These are phyloP conservation scores for Pyronema omphalodes DNA, from an alignment of 495 filamentous ascomycete species.

Conservation along the genomic window DNA sequence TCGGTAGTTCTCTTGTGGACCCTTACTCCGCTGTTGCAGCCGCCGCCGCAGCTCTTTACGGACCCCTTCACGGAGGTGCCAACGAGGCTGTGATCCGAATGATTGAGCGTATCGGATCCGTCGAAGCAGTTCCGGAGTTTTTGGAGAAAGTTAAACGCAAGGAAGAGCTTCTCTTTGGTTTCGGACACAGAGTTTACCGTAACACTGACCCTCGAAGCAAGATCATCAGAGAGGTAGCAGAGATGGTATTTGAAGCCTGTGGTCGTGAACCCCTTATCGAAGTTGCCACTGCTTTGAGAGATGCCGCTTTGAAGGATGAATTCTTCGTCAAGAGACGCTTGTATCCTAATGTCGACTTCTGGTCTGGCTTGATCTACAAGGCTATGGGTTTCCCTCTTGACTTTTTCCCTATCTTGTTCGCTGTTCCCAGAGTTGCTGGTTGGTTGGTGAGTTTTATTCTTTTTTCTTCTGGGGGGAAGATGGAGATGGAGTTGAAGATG, in stretches of 20 bases:
- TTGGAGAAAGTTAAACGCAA: slow-evolving; percentile 35
- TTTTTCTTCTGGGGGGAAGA: too few relatives aligned
- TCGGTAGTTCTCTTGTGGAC: slow-evolving; percentile 33
- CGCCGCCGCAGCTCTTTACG: slow-evolving; percentile 33
- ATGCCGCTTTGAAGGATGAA: slow-evolving; percentile 31
- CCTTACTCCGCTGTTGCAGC: slow-evolving; percentile 31
- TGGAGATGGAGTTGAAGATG: neutral
- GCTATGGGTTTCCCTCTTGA: slow-evolving; percentile 32
- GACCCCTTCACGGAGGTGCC: slow-evolving; percentile 40
- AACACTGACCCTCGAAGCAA: slow-evolving; percentile 34
- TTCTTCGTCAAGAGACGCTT: slow-evolving; percentile 34
- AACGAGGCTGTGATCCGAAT: slow-evolving; percentile 38
- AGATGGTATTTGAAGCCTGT: slow-evolving; percentile 26
- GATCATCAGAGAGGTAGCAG: slow-evolving; percentile 31
- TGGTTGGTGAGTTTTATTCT: slow-evolving; percentile 9
- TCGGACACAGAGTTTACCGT: slow-evolving; percentile 41
- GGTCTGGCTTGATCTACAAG: slow-evolving; percentile 38
- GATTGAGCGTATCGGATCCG: slow-evolving; percentile 29
- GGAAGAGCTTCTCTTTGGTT: slow-evolving; percentile 38
- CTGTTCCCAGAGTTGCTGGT: slow-evolving; percentile 27
- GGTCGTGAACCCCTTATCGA: slow-evolving; percentile 30
- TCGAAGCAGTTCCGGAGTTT: slow-evolving; percentile 31
- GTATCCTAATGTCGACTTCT: slow-evolving; percentile 41
- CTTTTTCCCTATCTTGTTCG: slow-evolving; percentile 28
- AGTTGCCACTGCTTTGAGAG: slow-evolving; percentile 34